Evolutionary conservation across 805 yeast genomes (phyloP), one percentile per base, ranked within the genome.

Genomic region (Lipomyces mesembrius): DNA sequence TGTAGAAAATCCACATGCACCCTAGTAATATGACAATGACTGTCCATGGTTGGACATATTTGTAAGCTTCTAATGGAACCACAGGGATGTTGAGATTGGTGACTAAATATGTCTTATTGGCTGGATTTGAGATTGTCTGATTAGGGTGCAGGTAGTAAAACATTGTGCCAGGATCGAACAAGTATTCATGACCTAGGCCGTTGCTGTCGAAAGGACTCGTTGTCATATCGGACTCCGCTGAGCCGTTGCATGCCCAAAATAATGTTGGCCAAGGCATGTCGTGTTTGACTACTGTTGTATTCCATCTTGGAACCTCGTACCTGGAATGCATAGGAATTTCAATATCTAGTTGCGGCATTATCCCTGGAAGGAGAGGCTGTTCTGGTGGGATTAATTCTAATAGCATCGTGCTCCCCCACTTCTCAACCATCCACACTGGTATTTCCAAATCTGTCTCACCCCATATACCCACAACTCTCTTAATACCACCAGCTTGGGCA

Each of bases 371-470:
- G 69, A 8, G 66, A 59, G 59, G 32, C 43, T n/a, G 67, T 52
- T 25, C 59, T 65, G 59, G 70, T 14, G 71, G 66, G n/a, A 71
- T 70, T 14, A 83, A 65, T 57, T 76, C 77, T 39, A 84, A 77
- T 25, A 86, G 72, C 25, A 81, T 80, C 56, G 80, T 78, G 3
- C 86, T 81, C 1, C 88, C 88, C 81, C 83, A 83, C 29, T 77
- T 72, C 2, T 71, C 66, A 7, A 79, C 78, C 35, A 77, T 76
- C 81, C 86, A 87, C 43, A 77, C 82, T 3, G 90, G 90, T 43
- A 81, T 80, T 70, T 86, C 90, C 29, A 86, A 75, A 72, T 87
- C 87, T n/a, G 81, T 77, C 61, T 84, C 85, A 2, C 89, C 89
- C 82, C 83, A 83, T 67, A 71, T 27, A 71, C 73, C 37, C 73